Conservation (phyloP, 2,329 filamentous ascomycete species). For the Diplocarpon rosae region DNA sequence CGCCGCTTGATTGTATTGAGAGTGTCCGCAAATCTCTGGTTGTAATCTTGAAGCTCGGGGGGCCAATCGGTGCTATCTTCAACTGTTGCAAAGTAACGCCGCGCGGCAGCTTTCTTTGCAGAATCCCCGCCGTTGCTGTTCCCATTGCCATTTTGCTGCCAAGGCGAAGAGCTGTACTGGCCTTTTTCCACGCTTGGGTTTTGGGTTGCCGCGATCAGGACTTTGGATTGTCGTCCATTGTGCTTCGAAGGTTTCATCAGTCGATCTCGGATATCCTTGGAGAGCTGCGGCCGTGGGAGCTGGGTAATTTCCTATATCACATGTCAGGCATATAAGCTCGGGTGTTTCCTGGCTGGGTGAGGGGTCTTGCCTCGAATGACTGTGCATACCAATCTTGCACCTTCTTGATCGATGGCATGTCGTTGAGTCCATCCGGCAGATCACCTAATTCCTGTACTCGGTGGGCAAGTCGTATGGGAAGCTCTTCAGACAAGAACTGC, state of each 20-base stretch:
- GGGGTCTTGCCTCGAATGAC: conserved; percentile 76
- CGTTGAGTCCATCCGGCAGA: conserved; percentile 88
- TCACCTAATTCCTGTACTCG: conserved; percentile 89
- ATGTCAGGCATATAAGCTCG: conserved; percentile 17
- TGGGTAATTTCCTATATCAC: conserved; percentile 73
- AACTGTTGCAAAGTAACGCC: conserved; percentile 83
- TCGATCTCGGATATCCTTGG: conserved; percentile 64
- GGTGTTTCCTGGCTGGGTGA: conserved; percentile 2
- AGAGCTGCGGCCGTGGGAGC: conserved; percentile 66
- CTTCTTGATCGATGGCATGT: conserved; percentile 93
- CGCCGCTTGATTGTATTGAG: conserved; percentile 90
- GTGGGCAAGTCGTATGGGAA: conserved; percentile 92
- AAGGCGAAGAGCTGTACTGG: conserved; percentile 57
- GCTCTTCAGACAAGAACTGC: conserved; percentile 95
- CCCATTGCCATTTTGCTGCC: conserved; percentile 30
- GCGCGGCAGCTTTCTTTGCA: conserved; percentile 41
- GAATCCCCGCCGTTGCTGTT: conserved; percentile 35
- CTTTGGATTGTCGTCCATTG: conserved; percentile 46
- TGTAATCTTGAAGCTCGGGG: conserved; percentile 87
- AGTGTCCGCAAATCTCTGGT: conserved; percentile 78
- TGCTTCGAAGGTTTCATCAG: conserved; percentile 55
- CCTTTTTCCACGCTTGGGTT: conserved; percentile 84
- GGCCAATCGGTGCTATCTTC: conserved; percentile 88
- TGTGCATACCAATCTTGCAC: conserved; percentile 99
- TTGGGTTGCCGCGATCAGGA: conserved; percentile 71